phyloP scores from a whole-genome alignment of 805 yeast species.

The Yamadazyma nakazawae region DNA sequence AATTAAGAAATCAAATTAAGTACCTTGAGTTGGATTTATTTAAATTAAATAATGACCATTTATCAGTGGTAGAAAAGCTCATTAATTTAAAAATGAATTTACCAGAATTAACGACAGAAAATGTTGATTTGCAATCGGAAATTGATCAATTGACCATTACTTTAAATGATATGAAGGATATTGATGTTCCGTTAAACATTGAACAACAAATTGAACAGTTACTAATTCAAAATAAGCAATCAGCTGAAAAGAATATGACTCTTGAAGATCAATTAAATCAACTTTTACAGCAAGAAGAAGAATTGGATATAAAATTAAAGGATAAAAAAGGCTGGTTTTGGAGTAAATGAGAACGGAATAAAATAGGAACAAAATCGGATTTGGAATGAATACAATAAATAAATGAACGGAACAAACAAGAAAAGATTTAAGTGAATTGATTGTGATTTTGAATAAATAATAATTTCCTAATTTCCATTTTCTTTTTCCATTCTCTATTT shows the following conservation, averaged over 20 bases:
- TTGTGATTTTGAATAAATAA: too few species aligned
- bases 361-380: too few species aligned
- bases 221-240: conserved; percentile 33
- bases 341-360: conserved; percentile 1
- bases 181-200: conserved; percentile 33
- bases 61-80: conserved; percentile 82
- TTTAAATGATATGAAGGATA: conserved; percentile 35
- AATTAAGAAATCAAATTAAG: conserved; percentile 67
- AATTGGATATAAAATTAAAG: conserved; percentile 10
- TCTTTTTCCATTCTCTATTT: too few species aligned
- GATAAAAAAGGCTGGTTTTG: conserved; percentile 16
- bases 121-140: conserved; percentile 51
- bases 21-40: conserved; percentile 68
- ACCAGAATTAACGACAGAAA: conserved; percentile 75
- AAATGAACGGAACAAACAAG: too few species aligned
- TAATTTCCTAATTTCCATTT: too few species aligned
- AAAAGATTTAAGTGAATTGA: too few species aligned
- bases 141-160: conserved; percentile 31
- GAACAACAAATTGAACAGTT: conserved; percentile 36
- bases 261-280: conserved; percentile 35
- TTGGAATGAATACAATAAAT: too few species aligned
- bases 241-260: conserved; percentile 36
- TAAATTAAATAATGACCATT: conserved; percentile 74
- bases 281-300: conserved; percentile 8
- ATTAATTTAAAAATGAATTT: conserved; percentile 72